Evolutionary conservation across 2,329 filamentous ascomycete species (phyloP), one percentile per base, ranked within the genome.

Genomic region (Calonectria pteridis): DNA sequence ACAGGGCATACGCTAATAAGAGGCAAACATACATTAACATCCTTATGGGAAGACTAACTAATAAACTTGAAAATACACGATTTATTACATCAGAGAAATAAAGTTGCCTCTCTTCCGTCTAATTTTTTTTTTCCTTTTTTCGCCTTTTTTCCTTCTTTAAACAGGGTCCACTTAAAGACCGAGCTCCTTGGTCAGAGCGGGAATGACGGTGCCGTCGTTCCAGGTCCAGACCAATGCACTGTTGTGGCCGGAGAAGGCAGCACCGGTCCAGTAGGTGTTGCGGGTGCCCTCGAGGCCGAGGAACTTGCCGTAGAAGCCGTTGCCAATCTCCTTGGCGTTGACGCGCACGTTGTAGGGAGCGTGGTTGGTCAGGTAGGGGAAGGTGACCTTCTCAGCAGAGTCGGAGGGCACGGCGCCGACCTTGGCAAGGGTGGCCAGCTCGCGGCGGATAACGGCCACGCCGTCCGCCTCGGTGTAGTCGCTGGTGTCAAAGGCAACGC

Each of bases 231-330:
- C 71, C 40, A 77, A 29, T 0, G 63, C 77, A 20, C 77, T 78
- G 67, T 76, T 78, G 20, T 78, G 77, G 2, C 72, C 77, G 31
- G 77, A 68, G n/a, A 78, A 79, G 0, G 53, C 69, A 28, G 77
- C 77, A 1, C 83, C 84, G 1, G 84, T 83, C 73, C 84, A 86
- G 71, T 81, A 86, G 0, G 84, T 86, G 51, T 80, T 84, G 0
- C 78, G 76, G 37, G 79, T 70, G 0, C 84, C 83, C 75, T 86
- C 83, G 11, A 86, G 73, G 0, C 63, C 76, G 31, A 84, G 81
- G 5, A 86, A 55, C 16, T 84, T 76, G 0, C 74, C 49, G 40
- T 84, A 85, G 62, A 86, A 85, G 0, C 84, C 84, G 4, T 58
- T 65, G 0, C 70, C 67, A 20, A 86, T 81, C 4, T 81, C 78